Base-by-base conservation (phyloP, 768 basidiomycete species). In the Rickenella mellea region DNA sequence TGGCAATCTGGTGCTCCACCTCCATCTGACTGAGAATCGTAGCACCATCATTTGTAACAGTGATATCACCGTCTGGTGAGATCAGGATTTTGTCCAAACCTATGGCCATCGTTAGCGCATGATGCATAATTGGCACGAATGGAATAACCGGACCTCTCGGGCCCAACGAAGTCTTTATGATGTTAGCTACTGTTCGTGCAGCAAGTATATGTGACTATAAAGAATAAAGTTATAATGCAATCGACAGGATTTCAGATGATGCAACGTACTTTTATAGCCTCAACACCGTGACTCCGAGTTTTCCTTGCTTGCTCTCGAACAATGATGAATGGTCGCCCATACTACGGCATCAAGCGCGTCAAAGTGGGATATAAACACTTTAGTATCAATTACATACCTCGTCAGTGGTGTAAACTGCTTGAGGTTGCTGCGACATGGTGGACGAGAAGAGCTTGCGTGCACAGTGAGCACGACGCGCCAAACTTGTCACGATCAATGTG, bases 21-120 rank as follows among this genome's bases (percentile, higher is more conserved):
- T 96, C 90, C 92, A 99, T 97, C 69, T 97, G 94, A 19, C 91
- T 79, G 43, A 99, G 70, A 52, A 99, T 99, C 19, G 96, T 99
- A 5, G 96, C 96, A 39, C 96, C 96, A 64, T 99, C 96, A 64
- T 99, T 99, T 11, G 96, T 98, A 27, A 98, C 94, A 25, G 93
- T 98, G 55, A 99, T 98, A 55, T 99, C 96, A 38, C 96, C 96
- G 69, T 98, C 96, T 17, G 93, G 83, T 22, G 88, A 90, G 51
- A 92, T 90, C 53, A 92, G 74, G 55, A 92, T 90, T 74, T 92
- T 92, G 70, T 92, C 89, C 38, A 97, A 76, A 32, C 94, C 91
- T 94, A 51, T 36, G 14, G 22, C 21, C 19, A 31, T 28, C 30
- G 39, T 5, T 8, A 7, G 36, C 33, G 24, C 6, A 27, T 25